Base-by-base conservation (phyloP, 2,329 filamentous ascomycete genomes). In the Alternaria viburni region DNA sequence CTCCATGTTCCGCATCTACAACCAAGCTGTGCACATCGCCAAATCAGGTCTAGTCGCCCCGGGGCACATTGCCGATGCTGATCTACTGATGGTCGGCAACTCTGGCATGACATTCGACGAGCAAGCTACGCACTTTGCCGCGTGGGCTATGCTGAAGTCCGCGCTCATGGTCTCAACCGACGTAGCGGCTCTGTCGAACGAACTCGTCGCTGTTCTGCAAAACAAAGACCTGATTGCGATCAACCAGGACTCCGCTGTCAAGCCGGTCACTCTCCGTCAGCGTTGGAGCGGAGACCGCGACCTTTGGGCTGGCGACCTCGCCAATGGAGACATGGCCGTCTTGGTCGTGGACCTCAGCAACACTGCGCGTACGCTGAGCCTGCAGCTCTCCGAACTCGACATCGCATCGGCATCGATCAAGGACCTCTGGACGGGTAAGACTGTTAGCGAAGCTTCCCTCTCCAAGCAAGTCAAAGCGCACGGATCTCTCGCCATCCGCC, bases 71-170 rank as follows among this genome's bases (percentile, higher is more conserved):
- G 69, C 67, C 13, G 69, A 71, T 51, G 69, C 69, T 25, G 69
- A 71, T 21, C 23, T 71, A 41, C 69, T 71, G 17, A 64, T 66
- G 49, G 67, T 71, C 5, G 69, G 67, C 15, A 69, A 71, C 23
- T 26, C 13, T 23, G 67, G 61, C 15, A 69, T 69, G 69, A 59
- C 65, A 1, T 71, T 68, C 17, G 69, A 71, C 43, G 69, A 71
- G 56, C 67, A 71, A 54, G 65, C 69, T n/a, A 71, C 69, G 7
- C 67, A 71, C 32, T 71, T 71, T 5, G 69, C 69, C 3, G 61
- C 63, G 4, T 71, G 69, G 69, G 69, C 69, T 17, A 71, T 71
- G 69, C 54, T 71, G 13, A 71, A 69, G 54, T 69, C 69, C 9
- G 69, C 67, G 23, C 65, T 71, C 9, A 69, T 71, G 67, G 66